phyloP scores from a whole-genome alignment of 495 filamentous ascomycete genomes.

The Daldinia caldariorum region DNA sequence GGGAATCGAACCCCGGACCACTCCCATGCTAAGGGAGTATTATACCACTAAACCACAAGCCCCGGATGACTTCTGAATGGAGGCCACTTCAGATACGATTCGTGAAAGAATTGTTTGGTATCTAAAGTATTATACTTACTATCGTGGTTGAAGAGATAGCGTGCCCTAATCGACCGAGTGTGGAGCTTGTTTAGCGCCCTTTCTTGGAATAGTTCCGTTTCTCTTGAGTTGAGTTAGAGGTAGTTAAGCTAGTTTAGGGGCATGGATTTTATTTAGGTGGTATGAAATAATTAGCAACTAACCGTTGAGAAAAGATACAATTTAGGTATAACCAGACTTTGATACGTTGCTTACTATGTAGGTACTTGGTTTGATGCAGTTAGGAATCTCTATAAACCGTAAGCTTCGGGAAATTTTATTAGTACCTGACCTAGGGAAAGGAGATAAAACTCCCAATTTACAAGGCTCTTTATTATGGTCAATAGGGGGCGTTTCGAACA shows the following conservation, averaged over 20 bases:
- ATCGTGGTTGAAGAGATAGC: neutral
- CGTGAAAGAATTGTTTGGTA: neutral
- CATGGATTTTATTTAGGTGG: neutral
- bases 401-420: too few relatives aligned
- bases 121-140: neutral
- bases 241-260: neutral
- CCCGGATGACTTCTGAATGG: neutral
- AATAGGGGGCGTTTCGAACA: too few relatives aligned
- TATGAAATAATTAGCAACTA: neutral
- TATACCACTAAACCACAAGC: slow-evolving; percentile 47
- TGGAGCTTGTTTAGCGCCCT: neutral
- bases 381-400: too few relatives aligned
- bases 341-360: too few relatives aligned
- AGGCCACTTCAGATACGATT: neutral
- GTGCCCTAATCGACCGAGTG: neutral
- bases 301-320: neutral
- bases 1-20: slow-evolving; percentile 69
- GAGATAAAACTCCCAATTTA: too few relatives aligned
- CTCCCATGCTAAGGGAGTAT: slow-evolving; percentile 54
- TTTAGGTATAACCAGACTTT: too few relatives aligned
- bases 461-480: too few relatives aligned
- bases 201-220: neutral
- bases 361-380: too few relatives aligned
- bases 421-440: too few relatives aligned
- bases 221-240: neutral